These are phyloP conservation scores for Brassica nigra DNA, from an alignment of 345 rosid genomes.

Conservation along the genomic window DNA sequence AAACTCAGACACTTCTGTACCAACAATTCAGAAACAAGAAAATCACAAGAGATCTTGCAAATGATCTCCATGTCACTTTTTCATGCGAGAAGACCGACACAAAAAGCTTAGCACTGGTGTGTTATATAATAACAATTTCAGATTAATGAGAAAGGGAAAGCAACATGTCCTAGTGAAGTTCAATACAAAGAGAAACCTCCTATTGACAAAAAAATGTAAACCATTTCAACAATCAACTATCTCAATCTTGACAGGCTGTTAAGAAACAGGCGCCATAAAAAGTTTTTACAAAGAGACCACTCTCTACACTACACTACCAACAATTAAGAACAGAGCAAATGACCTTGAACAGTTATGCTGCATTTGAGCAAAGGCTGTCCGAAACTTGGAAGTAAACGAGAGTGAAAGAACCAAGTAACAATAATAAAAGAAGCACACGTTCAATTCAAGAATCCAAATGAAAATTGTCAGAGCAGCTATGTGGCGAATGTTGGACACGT, in stretches of 20 bases:
- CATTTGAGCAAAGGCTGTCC: constrained; percentile 26
- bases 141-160: too few relatives aligned
- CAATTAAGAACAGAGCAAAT: constrained; percentile 10
- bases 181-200: neutral
- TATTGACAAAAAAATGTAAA: neutral
- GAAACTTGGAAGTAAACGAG: constrained; percentile 34
- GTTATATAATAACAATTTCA: too few relatives aligned
- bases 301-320: constrained; percentile 1
- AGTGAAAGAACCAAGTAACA: constrained; percentile 8
- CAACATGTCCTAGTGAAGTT: too few relatives aligned
- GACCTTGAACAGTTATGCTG: constrained; percentile 25
- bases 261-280: neutral
- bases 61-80: too few relatives aligned
- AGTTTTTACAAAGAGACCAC: neutral
- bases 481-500: too few relatives aligned
- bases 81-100: too few relatives aligned
- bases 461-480: neutral
- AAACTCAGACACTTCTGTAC: constrained; percentile 67
- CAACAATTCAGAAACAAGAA: too few relatives aligned
- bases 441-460: constrained; percentile 32
- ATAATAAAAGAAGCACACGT: constrained; percentile 1
- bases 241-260: neutral
- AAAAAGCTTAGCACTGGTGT: too few relatives aligned
- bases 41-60: too few relatives aligned
- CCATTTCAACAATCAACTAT: constrained; percentile 1